Conservation (phyloP, 2,329 filamentous ascomycete species). For the Magnaporthiopsis incrustans region DNA sequence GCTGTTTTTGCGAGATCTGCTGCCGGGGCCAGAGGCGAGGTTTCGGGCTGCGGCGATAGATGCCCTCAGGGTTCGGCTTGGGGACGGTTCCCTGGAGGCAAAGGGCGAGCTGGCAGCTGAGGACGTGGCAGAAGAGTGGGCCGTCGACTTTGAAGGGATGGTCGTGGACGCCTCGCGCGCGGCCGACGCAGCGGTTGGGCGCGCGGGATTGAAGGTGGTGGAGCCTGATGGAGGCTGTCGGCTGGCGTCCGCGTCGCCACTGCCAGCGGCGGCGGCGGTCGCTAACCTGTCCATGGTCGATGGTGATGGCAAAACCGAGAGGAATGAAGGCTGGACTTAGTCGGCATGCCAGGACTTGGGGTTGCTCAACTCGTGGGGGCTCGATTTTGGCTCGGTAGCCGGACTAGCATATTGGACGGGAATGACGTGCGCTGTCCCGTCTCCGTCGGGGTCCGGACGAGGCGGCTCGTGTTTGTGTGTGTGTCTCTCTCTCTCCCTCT, state of each 20-base stretch:
- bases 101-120: constrained; percentile 24
- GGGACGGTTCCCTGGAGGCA: constrained; percentile 38
- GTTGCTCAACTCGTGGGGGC: constrained; percentile 2
- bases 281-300: constrained; percentile 2
- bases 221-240: constrained; percentile 1
- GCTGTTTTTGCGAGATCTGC: constrained; percentile 58
- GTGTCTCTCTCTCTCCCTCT: neutral
- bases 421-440: constrained; percentile 3
- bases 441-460: neutral
- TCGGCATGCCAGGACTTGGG: constrained; percentile 3
- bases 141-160: constrained; percentile 10
- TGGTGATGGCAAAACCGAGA: neutral
- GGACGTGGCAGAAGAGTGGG: constrained; percentile 14
- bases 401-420: constrained; percentile 6
- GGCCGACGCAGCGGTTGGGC: neutral
- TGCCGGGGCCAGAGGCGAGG: constrained; percentile 26
- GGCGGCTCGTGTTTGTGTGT: neutral
- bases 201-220: neutral
- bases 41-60: constrained; percentile 22
- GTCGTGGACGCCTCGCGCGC: neutral
- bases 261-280: neutral
- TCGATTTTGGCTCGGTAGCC: neutral
- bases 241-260: constrained; percentile 1
- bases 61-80: constrained; percentile 26
- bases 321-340: neutral